Conservation (phyloP, 768 basidiomycete genomes). For the Suillus plorans region DNA sequence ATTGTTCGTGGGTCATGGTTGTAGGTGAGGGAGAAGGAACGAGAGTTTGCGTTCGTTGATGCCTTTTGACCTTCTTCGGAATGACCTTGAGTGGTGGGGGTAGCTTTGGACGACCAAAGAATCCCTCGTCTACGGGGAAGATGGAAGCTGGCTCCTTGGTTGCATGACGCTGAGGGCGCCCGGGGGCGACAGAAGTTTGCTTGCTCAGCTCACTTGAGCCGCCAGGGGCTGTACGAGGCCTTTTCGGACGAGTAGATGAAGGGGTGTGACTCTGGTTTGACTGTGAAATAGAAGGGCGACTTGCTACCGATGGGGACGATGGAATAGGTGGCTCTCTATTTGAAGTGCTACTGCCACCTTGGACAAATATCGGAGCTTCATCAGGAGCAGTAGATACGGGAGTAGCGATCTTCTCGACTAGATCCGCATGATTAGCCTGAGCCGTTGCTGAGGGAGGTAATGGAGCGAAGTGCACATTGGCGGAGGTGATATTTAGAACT, state of each 20-base stretch:
- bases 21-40: background rate
- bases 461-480: background rate
- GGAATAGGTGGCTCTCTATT: background rate
- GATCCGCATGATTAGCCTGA: background rate
- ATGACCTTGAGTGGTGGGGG: constrained; percentile 15
- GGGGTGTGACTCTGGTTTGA: background rate
- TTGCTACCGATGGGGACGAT: background rate
- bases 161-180: background rate
- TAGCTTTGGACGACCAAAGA: constrained; percentile 22
- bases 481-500: background rate
- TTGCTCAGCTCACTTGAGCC: background rate
- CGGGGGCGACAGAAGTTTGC: background rate
- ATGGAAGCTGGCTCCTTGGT: background rate
- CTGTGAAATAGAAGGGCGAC: background rate
- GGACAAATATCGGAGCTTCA: no score
- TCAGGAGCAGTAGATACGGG: background rate
- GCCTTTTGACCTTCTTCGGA: constrained; percentile 6
- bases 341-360: background rate
- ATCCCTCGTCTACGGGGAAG: constrained; percentile 20
- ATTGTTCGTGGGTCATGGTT: background rate
- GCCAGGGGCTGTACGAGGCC: background rate
- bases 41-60: constrained; percentile 13
- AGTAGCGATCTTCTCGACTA: background rate
- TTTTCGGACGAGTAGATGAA: no score
- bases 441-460: background rate